Evolutionary conservation across 192 early-diverging fungal genomes (phyloP).

Genomic region (Backusella liffmaniae): DNA sequence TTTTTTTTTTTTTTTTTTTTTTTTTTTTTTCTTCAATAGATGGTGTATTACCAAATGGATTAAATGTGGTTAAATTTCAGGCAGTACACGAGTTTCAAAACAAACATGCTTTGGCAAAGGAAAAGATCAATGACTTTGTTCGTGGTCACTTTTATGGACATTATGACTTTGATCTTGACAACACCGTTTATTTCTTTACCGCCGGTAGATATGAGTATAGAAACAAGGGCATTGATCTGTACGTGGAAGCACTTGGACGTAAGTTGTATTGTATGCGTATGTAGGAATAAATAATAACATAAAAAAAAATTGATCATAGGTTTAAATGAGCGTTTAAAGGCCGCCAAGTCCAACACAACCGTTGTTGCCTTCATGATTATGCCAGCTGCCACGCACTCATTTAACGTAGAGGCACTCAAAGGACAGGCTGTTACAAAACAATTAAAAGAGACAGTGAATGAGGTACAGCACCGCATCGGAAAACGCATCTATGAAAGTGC

Average conservation of each 20-base stretch:
- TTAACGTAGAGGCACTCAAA: conserved; percentile 94
- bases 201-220: conserved; percentile 96
- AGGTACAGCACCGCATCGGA: conserved; percentile 82
- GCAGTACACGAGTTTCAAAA: conserved; percentile 99
- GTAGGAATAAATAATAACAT: neutral
- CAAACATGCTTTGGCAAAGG: conserved; percentile 89
- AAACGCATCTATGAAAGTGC: conserved; percentile 89
- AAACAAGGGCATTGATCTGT: conserved; percentile 99
- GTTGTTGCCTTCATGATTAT: conserved; percentile 97
- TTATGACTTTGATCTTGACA: conserved; percentile 94
- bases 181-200: conserved; percentile 96
- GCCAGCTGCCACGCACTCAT: conserved; percentile 88
- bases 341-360: conserved; percentile 78
- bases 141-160: conserved; percentile 98
- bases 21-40: conserved; percentile 49
- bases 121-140: conserved; percentile 95
- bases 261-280: conserved; percentile 30
- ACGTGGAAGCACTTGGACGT: conserved; percentile 88
- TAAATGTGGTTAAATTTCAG: conserved; percentile 95
- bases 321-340: conserved; percentile 84
- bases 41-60: conserved; percentile 92
- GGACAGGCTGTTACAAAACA: conserved; percentile 97
- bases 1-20: neutral
- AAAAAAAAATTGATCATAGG: conserved; percentile 40
- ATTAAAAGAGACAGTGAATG: conserved; percentile 84